A percentile compares a stretch with the other conserved stretches of the same genome.
phyloP scores from a whole-genome alignment of 202 grass and related monocot genomes.

The Panicum hallii region DNA sequence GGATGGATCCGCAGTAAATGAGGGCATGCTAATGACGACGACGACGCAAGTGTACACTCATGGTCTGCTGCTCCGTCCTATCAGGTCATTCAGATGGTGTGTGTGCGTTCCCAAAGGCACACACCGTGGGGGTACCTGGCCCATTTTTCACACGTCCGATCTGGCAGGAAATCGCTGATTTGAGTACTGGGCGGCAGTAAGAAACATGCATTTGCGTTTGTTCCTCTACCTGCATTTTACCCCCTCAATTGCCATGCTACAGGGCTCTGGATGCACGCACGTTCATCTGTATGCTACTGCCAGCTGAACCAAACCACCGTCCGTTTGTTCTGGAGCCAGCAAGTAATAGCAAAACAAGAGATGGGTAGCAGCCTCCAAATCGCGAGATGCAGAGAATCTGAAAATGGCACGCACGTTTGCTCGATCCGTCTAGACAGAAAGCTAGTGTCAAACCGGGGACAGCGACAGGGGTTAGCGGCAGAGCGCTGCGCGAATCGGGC shows the following conservation, averaged over 20 bases:
- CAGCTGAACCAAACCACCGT: background rate
- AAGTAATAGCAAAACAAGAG: background rate
- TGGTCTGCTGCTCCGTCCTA: too few species aligned
- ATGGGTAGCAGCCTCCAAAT: conserved; percentile 1
- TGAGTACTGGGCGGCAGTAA: background rate
- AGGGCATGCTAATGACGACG: background rate
- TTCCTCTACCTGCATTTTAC: too few species aligned
- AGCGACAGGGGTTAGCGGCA: background rate
- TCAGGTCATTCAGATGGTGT: too few species aligned
- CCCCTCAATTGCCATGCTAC: background rate
- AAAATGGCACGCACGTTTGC: background rate
- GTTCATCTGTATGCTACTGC: background rate
- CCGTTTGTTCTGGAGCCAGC: conserved; percentile 3
- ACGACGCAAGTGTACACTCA: background rate
- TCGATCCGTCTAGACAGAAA: background rate
- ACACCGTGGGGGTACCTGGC: too few species aligned
- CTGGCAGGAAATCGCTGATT: too few species aligned
- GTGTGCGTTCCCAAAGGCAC: too few species aligned
- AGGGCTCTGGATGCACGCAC: background rate
- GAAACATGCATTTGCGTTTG: background rate
- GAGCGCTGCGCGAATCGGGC: background rate
- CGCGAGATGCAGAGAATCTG: background rate
- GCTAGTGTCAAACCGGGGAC: conserved; percentile 9
- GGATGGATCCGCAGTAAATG: background rate
- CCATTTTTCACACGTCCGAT: too few species aligned